Evolutionary conservation across 176 grass and related monocot species (phyloP), one percentile per base, ranked within the genome.

Genomic region (Ananas comosus): DNA sequence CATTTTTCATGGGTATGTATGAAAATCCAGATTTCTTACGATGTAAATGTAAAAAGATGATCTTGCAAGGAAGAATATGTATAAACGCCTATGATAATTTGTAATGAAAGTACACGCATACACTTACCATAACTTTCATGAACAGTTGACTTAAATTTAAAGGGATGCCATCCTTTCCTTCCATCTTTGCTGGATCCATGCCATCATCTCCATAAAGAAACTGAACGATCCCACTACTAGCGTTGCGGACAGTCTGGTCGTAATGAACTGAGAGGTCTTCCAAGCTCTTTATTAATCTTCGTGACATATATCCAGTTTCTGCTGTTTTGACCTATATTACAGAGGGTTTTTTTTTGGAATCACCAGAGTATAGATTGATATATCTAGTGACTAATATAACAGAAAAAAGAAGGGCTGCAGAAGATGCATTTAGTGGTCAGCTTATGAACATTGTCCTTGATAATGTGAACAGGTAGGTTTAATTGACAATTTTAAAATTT

Each of bases 181-280:
- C 92, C 92, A 96, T 96, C 83, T 96, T 96, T 73, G 86, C 92
- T 78, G 92, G 92, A 84, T 96, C 92, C 88, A 96, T 87, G 70
- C 92, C 92, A 89, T 96, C 92, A 81, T 96, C 92, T 83, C 92
- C 92, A 74, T 96, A 96, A 49, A 87, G 23, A 73, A 96, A 96
- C 57, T 96, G 92, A 80, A 96, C 83, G 81, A 96, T 80, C 64
- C 88, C 86, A 63, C 88, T 88, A 58, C 81, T 96, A 75, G 88
- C 88, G 85, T 87, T 92, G 24, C 92, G 83, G 19, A 96, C 88
- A 67, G 92, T 96, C 77, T 92, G 81, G 70, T 96, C 92, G 83
- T 96, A 96, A 69, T 89, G 91, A 84, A 96, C 73, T 11, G 88
- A 88, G 52, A 96, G 79, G 83, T 96, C 92, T 82, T 96, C 92